phyloP scores from a whole-genome alignment of 495 filamentous ascomycete genomes.

The Xylaria castorea region DNA sequence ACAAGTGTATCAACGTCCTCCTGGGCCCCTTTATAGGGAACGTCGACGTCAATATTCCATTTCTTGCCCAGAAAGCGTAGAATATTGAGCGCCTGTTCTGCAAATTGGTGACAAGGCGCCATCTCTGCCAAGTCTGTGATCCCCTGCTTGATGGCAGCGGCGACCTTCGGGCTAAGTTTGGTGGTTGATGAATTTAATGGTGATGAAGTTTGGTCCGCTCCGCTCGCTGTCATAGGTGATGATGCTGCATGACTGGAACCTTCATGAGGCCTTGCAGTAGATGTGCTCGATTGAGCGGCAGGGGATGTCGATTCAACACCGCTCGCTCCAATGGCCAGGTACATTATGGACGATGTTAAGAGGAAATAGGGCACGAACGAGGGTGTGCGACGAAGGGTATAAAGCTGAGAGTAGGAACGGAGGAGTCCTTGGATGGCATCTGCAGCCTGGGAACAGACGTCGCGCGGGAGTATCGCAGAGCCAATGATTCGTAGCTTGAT shows the following conservation, averaged over 20 bases:
- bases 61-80: slow-evolving; percentile 60
- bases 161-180: slow-evolving; percentile 40
- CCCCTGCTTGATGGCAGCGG: slow-evolving; percentile 49
- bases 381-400: slow-evolving; percentile 62
- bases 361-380: slow-evolving; percentile 67
- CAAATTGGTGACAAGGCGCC: slow-evolving; percentile 65
- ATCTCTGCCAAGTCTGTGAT: slow-evolving; percentile 63
- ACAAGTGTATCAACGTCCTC: slow-evolving; percentile 40
- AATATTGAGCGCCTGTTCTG: slow-evolving; percentile 63
- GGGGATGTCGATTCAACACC: slow-evolving; percentile 29
- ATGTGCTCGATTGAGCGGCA: slow-evolving; percentile 30
- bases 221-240: slow-evolving; percentile 32
- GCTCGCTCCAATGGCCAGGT: slow-evolving; percentile 58
- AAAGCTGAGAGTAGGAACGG: slow-evolving; percentile 63
- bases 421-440: slow-evolving; percentile 65
- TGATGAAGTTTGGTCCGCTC: slow-evolving; percentile 36
- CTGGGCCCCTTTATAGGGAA: slow-evolving; percentile 32
- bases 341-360: slow-evolving; percentile 63
- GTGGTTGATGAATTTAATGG: slow-evolving; percentile 34
- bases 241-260: slow-evolving; percentile 31
- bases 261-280: slow-evolving; percentile 34
- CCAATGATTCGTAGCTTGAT: slow-evolving; percentile 66
- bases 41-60: slow-evolving; percentile 61
- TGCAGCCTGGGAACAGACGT: slow-evolving; percentile 66
- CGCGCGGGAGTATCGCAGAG: slow-evolving; percentile 64